Percentiles rank a stretch among this genome's conserved stretches.
Evolutionary conservation across 257 asterid species (phyloP).

Genomic region (Solanum pinnatisectum): DNA sequence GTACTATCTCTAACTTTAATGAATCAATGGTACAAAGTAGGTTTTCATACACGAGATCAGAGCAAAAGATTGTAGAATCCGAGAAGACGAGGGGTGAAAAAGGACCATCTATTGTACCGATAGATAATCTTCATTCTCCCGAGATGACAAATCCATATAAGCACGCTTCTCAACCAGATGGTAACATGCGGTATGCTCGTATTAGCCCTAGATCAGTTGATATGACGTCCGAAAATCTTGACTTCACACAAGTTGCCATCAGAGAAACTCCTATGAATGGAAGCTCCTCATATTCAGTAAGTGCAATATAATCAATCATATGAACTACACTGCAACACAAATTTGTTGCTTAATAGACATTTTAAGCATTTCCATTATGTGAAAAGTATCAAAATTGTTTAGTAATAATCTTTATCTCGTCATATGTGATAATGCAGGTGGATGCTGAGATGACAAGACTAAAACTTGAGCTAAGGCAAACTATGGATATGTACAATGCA

Average conservation of each 20-base stretch:
- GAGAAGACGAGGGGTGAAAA: background rate
- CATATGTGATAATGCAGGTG: constrained; percentile 16
- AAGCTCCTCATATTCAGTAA: constrained; percentile 24
- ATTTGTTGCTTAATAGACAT: background rate
- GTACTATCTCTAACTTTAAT: background rate
- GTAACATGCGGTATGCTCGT: constrained; percentile 1
- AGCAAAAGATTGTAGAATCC: background rate
- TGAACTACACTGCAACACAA: background rate
- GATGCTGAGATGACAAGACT: constrained; percentile 37
- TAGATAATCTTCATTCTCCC: constrained; percentile 1
- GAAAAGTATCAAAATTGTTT: background rate
- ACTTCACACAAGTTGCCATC: background rate
- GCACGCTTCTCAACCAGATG: constrained; percentile 4
- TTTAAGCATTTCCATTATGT: background rate
- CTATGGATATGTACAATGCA: constrained; percentile 61
- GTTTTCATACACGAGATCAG: background rate
- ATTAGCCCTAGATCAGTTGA: constrained; percentile 15
- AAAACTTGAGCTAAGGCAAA: constrained; percentile 57
- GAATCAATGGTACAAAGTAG: background rate
- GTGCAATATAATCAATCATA: constrained; percentile 1
- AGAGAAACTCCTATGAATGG: constrained; percentile 8
- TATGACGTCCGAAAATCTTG: constrained; percentile 13
- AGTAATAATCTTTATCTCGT: background rate
- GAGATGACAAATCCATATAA: constrained; percentile 3
- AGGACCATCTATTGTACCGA: background rate